These are phyloP conservation scores for Trebouxia sp. DNA, from an alignment of 139 green algal species.

Conservation along the genomic window DNA sequence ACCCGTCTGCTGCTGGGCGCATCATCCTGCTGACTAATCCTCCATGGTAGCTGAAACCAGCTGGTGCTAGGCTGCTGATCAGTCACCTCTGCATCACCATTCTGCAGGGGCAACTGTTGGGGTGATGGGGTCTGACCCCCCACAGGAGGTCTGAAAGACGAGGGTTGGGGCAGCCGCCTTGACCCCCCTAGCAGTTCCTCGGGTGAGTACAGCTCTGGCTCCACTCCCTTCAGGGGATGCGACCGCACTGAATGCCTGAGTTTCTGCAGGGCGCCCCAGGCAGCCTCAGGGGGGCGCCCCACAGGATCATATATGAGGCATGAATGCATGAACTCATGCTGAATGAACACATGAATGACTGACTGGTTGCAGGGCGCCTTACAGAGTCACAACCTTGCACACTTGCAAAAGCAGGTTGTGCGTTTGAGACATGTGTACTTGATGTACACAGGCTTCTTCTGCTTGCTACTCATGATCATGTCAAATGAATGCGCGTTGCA, in stretches of 20 bases:
- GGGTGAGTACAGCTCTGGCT: slow-evolving; percentile 54
- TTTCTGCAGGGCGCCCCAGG: slow-evolving; percentile 23
- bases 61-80: background rate
- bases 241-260: slow-evolving; percentile 27
- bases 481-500: too few relatives aligned
- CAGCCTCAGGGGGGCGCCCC: slow-evolving; percentile 18
- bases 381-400: too few relatives aligned
- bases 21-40: slow-evolving; percentile 6
- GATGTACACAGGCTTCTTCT: too few relatives aligned
- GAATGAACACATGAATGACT: too few relatives aligned
- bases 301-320: too few relatives aligned
- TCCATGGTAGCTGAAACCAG: slow-evolving; percentile 15
- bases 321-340: too few relatives aligned
- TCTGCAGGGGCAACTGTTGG: background rate
- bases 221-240: slow-evolving; percentile 41
- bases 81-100: background rate
- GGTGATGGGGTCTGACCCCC: background rate
- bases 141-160: background rate
- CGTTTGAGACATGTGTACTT: too few relatives aligned
- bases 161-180: background rate
- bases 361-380: too few relatives aligned
- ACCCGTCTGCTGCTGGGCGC: background rate
- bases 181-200: slow-evolving; percentile 48
- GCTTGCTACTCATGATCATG: too few relatives aligned
- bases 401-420: too few relatives aligned